Evolutionary conservation across 345 rosid genomes (phyloP).

Genomic region (Capsella bursapastoris): DNA sequence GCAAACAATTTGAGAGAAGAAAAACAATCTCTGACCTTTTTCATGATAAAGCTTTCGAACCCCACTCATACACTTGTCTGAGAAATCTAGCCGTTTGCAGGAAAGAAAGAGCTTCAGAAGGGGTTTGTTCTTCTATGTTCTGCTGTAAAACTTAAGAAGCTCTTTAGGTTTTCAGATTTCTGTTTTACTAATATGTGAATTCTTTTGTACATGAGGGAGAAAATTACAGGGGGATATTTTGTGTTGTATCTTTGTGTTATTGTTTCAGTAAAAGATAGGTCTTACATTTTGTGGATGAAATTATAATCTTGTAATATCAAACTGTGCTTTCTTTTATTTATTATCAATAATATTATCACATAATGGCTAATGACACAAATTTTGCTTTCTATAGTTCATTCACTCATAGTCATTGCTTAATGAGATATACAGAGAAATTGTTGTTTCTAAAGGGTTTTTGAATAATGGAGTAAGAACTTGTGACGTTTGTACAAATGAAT

Average conservation of each 20-base stretch:
- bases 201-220: constrained; percentile 46
- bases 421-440: constrained; percentile 4
- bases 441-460: neutral
- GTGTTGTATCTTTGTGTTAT: constrained; percentile 37
- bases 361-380: constrained; percentile 1
- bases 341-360: neutral
- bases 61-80: constrained; percentile 18
- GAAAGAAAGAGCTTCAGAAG: constrained; percentile 27
- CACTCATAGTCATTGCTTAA: neutral
- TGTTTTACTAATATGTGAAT: constrained; percentile 37
- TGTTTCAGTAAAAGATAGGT: constrained; percentile 36
- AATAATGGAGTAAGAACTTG: neutral
- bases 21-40: neutral
- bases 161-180: constrained; percentile 32
- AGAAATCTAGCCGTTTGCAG: constrained; percentile 32
- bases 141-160: constrained; percentile 12
- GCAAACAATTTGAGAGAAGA: constrained; percentile 47
- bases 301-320: constrained; percentile 31
- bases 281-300: constrained; percentile 32
- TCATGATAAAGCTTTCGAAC: constrained; percentile 16
- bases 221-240: constrained; percentile 33
- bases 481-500: constrained; percentile 33
- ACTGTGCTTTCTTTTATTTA: constrained; percentile 29
- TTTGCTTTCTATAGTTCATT: constrained; percentile 5
- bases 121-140: constrained; percentile 17